A percentile compares a stretch with the other conserved stretches of the same genome.
phyloP scores from a whole-genome alignment of 768 basidiomycete genomes.

The Mrakia hoshinonis region DNA sequence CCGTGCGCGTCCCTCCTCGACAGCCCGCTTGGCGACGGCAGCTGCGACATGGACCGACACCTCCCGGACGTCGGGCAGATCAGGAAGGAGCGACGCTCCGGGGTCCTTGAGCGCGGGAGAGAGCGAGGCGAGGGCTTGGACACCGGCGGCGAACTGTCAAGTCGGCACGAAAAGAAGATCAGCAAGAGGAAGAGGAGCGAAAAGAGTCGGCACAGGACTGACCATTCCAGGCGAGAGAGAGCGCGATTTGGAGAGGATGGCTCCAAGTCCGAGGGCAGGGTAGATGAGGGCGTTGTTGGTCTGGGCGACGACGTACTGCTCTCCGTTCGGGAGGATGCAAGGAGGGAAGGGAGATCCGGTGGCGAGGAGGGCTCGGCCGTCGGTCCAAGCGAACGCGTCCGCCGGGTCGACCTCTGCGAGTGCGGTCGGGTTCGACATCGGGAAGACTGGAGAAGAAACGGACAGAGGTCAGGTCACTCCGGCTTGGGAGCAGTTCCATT shows the following conservation, averaged over 20 bases:
- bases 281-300: constrained; percentile 48
- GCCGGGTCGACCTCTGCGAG: constrained; percentile 67
- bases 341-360: constrained; percentile 77
- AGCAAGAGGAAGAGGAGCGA: constrained; percentile 46
- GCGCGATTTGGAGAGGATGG: constrained; percentile 58
- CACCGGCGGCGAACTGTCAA: constrained; percentile 62
- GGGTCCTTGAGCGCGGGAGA: constrained; percentile 67
- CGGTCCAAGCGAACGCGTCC: constrained; percentile 67
- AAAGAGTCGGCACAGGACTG: neutral
- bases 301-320: constrained; percentile 46
- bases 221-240: constrained; percentile 41
- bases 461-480: too few species aligned
- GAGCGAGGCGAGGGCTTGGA: constrained; percentile 62
- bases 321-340: constrained; percentile 56
- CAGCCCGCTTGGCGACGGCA: constrained; percentile 68
- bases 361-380: constrained; percentile 67
- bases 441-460: constrained; percentile 43
- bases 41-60: constrained; percentile 75
- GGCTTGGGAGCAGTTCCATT: neutral
- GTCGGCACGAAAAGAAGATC: constrained; percentile 33
- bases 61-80: constrained; percentile 60
- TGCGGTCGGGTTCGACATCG: constrained; percentile 69
- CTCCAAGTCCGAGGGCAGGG: constrained; percentile 74
- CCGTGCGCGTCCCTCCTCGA: constrained; percentile 52
- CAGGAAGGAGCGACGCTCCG: constrained; percentile 61